Evolutionary conservation across 202 grass and related monocot species (phyloP).

Genomic region (Thinopyrum obtusiflorum): DNA sequence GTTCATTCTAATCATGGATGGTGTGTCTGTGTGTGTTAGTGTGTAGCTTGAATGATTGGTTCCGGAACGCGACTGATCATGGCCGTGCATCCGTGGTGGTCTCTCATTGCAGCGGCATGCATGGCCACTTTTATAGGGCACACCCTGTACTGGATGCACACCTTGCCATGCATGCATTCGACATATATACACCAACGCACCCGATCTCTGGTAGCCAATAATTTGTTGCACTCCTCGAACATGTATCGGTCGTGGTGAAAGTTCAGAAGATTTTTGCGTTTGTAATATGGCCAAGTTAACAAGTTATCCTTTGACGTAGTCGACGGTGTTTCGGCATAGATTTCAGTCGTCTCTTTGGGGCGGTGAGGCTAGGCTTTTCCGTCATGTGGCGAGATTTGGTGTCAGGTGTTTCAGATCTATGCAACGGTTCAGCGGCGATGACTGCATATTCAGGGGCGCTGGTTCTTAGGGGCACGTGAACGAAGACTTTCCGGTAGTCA

Average conservation of each 20-base stretch:
- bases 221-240: not conserved
- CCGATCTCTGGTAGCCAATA: not conserved
- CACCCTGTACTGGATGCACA: not conserved
- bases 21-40: too few species aligned
- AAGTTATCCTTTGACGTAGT: not conserved
- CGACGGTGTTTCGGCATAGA: too few species aligned
- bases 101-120: slow-evolving; percentile 32
- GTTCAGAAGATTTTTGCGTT: not conserved
- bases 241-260: not conserved
- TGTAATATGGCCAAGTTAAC: not conserved
- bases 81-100: slow-evolving; percentile 31
- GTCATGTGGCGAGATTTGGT: too few species aligned
- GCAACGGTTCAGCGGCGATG: too few species aligned
- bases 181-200: slow-evolving; percentile 4
- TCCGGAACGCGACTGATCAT: slow-evolving; percentile 4
- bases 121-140: not conserved
- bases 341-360: too few species aligned
- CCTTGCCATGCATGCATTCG: slow-evolving; percentile 31
- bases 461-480: too few species aligned
- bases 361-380: too few species aligned
- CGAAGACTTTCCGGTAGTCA: too few species aligned
- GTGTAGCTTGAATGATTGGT: slow-evolving; percentile 20
- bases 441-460: too few species aligned
- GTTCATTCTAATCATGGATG: not conserved
- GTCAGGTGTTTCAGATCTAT: too few species aligned